Conservation (phyloP, 495 filamentous ascomycete genomes). For the Penicillium canescens region DNA sequence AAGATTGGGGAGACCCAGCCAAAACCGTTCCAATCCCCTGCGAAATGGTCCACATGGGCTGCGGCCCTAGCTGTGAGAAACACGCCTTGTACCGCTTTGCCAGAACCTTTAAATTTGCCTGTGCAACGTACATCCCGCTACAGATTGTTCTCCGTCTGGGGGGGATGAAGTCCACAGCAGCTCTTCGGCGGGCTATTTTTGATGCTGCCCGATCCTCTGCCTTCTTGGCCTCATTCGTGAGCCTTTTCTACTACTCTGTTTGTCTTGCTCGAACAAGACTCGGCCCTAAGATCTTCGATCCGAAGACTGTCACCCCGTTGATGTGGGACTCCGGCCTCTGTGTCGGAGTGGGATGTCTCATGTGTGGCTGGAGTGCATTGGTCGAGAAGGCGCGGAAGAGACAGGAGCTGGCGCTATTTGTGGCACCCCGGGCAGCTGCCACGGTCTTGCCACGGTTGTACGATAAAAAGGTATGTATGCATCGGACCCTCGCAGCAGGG, state of each 20-base stretch:
- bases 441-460: conserved; percentile 77
- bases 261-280: conserved; percentile 81
- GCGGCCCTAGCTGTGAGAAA: conserved; percentile 72
- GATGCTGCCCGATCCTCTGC: conserved; percentile 73
- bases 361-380: conserved; percentile 86
- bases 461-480: conserved; percentile 52
- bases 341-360: conserved; percentile 69
- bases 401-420: conserved; percentile 82
- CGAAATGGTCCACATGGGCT: conserved; percentile 84
- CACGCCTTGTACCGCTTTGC: conserved; percentile 73
- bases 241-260: conserved; percentile 84
- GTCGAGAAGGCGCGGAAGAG: conserved; percentile 68
- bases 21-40: conserved; percentile 78
- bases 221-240: conserved; percentile 81
- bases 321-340: conserved; percentile 73
- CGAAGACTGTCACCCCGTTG: conserved; percentile 50
- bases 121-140: conserved; percentile 79
- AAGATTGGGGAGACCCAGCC: conserved; percentile 74
- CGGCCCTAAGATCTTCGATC: conserved; percentile 67
- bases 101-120: conserved; percentile 71
- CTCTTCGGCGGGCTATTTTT: conserved; percentile 48
- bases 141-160: conserved; percentile 67
- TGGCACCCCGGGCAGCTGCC: conserved; percentile 79
- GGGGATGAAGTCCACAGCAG: conserved; percentile 43
- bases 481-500: conserved; percentile 22